These are phyloP conservation scores for Trypanosoma avium DNA, from an alignment of 208 protist species.

Conservation along the genomic window DNA sequence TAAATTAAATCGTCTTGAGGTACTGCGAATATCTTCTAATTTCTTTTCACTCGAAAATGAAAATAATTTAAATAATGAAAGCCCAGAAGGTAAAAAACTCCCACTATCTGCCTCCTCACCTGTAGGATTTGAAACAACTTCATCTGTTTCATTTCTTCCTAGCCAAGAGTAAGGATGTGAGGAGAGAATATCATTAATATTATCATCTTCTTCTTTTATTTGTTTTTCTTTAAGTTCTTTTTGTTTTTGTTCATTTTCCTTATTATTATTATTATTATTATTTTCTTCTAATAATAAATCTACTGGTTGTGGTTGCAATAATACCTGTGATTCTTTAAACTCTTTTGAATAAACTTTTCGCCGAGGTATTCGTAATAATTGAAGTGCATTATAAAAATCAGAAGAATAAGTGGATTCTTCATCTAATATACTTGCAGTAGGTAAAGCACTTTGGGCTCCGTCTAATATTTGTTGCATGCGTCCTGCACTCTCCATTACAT, in stretches of 20 bases:
- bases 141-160: neutral
- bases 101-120: no score
- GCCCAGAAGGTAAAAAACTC: no score
- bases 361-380: slow-evolving; percentile 29
- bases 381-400: slow-evolving; percentile 45
- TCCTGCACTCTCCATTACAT: neutral
- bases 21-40: no score
- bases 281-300: no score
- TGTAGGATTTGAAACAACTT: neutral
- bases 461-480: neutral
- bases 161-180: neutral
- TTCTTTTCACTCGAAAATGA: no score
- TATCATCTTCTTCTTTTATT: slow-evolving; percentile 7
- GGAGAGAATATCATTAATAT: neutral
- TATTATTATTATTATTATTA: no score
- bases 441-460: neutral
- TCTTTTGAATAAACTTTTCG: neutral
- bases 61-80: no score
- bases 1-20: slow-evolving; percentile 29
- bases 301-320: slow-evolving; percentile 3
- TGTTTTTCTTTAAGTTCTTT: no score
- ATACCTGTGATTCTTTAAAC: neutral
- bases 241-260: slow-evolving; percentile 8
- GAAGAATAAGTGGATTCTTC: slow-evolving; percentile 26
- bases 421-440: slow-evolving; percentile 29